Conservation (phyloP, 441 rosid species). For the Pelargonium cotyledonis region DNA sequence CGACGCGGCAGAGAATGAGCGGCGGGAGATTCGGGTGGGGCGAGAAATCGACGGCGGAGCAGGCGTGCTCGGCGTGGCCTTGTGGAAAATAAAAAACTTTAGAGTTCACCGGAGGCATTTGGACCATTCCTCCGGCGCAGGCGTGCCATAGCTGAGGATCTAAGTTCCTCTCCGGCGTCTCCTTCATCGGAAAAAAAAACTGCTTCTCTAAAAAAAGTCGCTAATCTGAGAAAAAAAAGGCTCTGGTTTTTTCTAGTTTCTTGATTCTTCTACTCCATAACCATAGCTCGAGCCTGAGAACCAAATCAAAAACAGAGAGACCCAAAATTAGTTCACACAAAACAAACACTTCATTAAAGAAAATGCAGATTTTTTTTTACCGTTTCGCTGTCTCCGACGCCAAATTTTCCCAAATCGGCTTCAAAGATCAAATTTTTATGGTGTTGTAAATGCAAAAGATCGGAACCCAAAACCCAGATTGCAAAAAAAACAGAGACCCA, state of each 20-base stretch:
- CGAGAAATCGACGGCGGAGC: slow-evolving; percentile 61
- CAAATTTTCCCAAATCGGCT: background rate
- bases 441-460: background rate
- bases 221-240: no score
- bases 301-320: background rate
- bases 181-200: background rate
- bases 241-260: no score
- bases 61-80: slow-evolving; percentile 89
- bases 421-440: background rate
- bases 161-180: slow-evolving; percentile 45
- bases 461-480: slow-evolving; percentile 2
- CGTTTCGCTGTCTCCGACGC: no score
- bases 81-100: slow-evolving; percentile 87
- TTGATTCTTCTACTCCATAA: no score
- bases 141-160: slow-evolving; percentile 98
- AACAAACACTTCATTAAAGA: background rate
- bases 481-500: background rate
- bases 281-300: no score
- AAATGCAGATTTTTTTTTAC: no score
- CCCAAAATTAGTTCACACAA: background rate
- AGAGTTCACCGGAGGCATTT: slow-evolving; percentile 69
- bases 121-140: slow-evolving; percentile 95
- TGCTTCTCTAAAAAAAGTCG: background rate
- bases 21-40: slow-evolving; percentile 44
- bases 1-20: slow-evolving; percentile 52